Evolutionary conservation across 257 asterid species (phyloP), one percentile per base, ranked within the genome.

Genomic region (Verbena officinalis): DNA sequence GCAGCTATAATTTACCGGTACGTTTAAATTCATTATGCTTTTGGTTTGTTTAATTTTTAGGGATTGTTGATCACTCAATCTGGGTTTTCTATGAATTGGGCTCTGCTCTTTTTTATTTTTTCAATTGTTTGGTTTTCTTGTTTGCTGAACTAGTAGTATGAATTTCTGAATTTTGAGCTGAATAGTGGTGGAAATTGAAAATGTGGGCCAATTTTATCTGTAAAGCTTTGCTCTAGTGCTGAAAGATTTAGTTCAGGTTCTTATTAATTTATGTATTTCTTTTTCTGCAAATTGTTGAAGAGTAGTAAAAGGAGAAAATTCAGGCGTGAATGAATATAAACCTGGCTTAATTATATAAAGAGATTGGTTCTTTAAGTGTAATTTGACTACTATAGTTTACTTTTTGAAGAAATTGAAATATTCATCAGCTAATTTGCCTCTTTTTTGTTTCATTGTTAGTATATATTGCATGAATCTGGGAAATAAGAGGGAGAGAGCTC

Each of bases 391-490:
- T 27, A 27, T 27, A 27, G 33, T 27, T 27, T 27, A 27, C 5
- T 27, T 27, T 27, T 27, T 27, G 33, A 5, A 5, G 2, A 5
- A 27, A 27, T 27, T 27, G 33, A 27, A 27, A 27, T 5, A 27
- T 27, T 27, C 33, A 2, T 27, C 4, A 2, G 33, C 33, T 27
- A 27, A 27, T 27, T 2, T 27, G 4, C 33, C 33, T 5, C 33
- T 5, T 27, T 36, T 57, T 31, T 45, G 49, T 44, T 20, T 63
- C 55, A 15, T 48, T 22, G 30, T 45, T 66, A 7, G 48, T 33
- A 43, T 19, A 48, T 24, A 17, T 23, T 67, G 4, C 33, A 36
- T 40, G 57, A 61, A 78, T 69, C 71, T 69, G 73, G 87, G 73
- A 52, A 65, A 65, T 34, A 64, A 65, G 45, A 58, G 64, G 74